Conservation (phyloP, 2,329 filamentous ascomycete genomes). For the Aspergillus spinulosporus region DNA sequence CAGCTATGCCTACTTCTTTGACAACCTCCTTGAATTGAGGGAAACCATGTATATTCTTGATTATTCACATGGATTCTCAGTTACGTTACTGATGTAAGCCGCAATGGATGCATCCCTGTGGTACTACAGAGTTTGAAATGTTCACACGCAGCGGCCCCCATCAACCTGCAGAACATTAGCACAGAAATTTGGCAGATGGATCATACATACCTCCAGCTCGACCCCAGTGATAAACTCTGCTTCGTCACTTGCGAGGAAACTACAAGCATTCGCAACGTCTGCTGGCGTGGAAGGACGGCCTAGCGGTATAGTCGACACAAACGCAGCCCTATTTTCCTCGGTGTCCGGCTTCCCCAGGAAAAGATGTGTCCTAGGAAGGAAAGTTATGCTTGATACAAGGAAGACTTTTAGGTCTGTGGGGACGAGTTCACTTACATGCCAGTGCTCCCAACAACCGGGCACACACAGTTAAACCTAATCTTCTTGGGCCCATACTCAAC, state of each 20-base stretch:
- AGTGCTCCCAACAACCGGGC: constrained; percentile 27
- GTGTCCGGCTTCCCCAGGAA: constrained; percentile 46
- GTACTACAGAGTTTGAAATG: neutral
- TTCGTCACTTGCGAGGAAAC: constrained; percentile 68
- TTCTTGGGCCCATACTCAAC: constrained; percentile 27
- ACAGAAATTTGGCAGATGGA: neutral
- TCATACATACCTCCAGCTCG: constrained; percentile 56
- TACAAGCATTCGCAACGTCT: constrained; percentile 67
- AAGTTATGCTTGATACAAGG: neutral
- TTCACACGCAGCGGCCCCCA: constrained; percentile 24
- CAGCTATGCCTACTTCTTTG: too few species aligned
- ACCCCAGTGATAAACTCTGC: constrained; percentile 68
- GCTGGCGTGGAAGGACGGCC: constrained; percentile 38
- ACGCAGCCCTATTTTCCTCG: constrained; percentile 39
- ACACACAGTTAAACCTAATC: constrained; percentile 31
- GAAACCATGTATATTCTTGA: too few species aligned
- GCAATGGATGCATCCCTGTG: too few species aligned
- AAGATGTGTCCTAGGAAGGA: constrained; percentile 56
- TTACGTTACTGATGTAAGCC: too few species aligned
- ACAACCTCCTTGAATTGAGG: too few species aligned
- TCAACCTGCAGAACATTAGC: constrained; percentile 18
- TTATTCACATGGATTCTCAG: too few species aligned
- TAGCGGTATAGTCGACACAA: constrained; percentile 40
- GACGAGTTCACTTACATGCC: constrained; percentile 20
- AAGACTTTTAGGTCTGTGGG: too few species aligned